phyloP scores from a whole-genome alignment of 805 yeast species.

The Candida koratica region DNA sequence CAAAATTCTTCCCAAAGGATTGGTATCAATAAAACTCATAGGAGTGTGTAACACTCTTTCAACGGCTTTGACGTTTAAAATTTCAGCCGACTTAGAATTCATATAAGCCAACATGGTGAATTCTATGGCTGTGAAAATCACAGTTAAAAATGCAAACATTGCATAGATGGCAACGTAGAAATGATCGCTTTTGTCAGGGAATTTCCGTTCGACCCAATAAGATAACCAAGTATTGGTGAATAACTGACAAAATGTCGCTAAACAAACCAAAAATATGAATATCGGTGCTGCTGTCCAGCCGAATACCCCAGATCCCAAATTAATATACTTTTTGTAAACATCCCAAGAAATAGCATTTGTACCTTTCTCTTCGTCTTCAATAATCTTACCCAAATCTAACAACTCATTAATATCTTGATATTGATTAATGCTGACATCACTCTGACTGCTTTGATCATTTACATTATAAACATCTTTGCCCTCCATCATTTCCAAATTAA shows the following conservation, averaged over 20 bases:
- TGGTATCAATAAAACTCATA: slow-evolving; percentile 41
- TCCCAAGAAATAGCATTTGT: slow-evolving; percentile 39
- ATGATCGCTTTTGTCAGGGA: slow-evolving; percentile 23
- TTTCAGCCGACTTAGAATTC: slow-evolving; percentile 36
- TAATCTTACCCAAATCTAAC: slow-evolving; percentile 25
- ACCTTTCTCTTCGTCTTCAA: slow-evolving; percentile 35
- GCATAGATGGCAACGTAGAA: slow-evolving; percentile 36
- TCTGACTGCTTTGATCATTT: slow-evolving; percentile 6
- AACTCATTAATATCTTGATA: slow-evolving; percentile 1
- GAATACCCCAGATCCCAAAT: slow-evolving; percentile 36
- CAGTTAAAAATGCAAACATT: slow-evolving; percentile 33
- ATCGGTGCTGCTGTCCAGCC: slow-evolving; percentile 32
- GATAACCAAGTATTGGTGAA: slow-evolving; percentile 46
- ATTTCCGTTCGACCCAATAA: slow-evolving; percentile 37
- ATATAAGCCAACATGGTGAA: slow-evolving; percentile 41
- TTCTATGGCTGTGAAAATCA: slow-evolving; percentile 36
- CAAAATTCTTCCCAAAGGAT: slow-evolving; percentile 42
- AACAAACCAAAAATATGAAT: slow-evolving; percentile 27
- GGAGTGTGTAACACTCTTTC: slow-evolving; percentile 38
- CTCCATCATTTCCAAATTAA: slow-evolving; percentile 21
- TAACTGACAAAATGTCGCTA: slow-evolving; percentile 39
- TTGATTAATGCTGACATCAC: slow-evolving; percentile 3
- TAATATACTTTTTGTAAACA: slow-evolving; percentile 35
- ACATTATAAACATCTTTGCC: slow-evolving; percentile 9
- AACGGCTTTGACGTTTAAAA: slow-evolving; percentile 36